Percentiles rank a stretch among this genome's conserved stretches.
Evolutionary conservation across 2,329 filamentous ascomycete species (phyloP).

Genomic region (Ophiostoma triangulosporum): DNA sequence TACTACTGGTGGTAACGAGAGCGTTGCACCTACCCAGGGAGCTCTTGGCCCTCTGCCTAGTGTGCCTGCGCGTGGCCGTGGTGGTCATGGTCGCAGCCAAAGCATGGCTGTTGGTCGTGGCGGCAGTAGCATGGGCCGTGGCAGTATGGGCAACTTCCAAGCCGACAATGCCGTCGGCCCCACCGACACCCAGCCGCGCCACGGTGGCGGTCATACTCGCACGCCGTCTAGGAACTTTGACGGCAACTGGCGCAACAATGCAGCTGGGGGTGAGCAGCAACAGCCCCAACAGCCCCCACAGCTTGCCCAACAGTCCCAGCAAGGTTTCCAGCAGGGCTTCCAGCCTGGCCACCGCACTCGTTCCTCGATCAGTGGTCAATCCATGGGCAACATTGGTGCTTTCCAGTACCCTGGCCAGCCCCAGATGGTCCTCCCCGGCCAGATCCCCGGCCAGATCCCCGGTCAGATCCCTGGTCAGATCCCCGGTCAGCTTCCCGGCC

Average conservation of each 20-base stretch:
- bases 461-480: background rate
- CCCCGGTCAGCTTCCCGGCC: background rate
- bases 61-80: conserved; percentile 38
- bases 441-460: background rate
- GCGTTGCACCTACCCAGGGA: conserved; percentile 12
- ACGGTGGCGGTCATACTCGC: conserved; percentile 68
- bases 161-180: conserved; percentile 28
- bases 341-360: conserved; percentile 85
- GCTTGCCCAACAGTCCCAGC: conserved; percentile 35
- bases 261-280: conserved; percentile 21
- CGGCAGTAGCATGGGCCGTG: conserved; percentile 53
- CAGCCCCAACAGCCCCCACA: conserved; percentile 22
- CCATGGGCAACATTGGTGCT: conserved; percentile 66
- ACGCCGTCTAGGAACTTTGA: conserved; percentile 89
- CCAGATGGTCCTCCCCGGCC: conserved; percentile 65
- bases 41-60: background rate
- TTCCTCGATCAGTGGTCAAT: conserved; percentile 71
- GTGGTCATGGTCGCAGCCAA: conserved; percentile 66
- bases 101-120: conserved; percentile 70
- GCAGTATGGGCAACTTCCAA: conserved; percentile 41
- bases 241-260: conserved; percentile 66
- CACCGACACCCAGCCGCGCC: conserved; percentile 59
- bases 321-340: conserved; percentile 69
- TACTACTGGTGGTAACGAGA: background rate
- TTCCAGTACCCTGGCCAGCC: conserved; percentile 86